phyloP scores from a whole-genome alignment of 2,329 filamentous ascomycete genomes.

The Tolypocladium tropicale region DNA sequence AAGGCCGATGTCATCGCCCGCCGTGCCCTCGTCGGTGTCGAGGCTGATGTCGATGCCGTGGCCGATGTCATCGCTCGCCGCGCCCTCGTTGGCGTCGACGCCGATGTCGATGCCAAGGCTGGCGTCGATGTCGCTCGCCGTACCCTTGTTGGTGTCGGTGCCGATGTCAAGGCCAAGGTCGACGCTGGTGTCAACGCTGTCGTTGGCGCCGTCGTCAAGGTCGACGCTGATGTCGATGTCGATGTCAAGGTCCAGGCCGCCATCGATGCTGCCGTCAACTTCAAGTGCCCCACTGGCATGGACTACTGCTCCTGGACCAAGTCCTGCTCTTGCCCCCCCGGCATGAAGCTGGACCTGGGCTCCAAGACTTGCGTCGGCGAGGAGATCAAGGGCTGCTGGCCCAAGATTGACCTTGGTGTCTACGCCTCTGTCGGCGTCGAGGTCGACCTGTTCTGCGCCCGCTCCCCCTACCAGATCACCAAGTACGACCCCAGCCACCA shows the following conservation, averaged over 20 bases:
- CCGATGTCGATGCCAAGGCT: conserved; percentile 4
- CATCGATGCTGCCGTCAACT: conserved; percentile 10
- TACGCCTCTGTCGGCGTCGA: conserved; percentile 15
- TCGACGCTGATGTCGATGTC: conserved; percentile 1
- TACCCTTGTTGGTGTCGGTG: conserved; percentile 1
- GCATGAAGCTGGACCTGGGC: conserved; percentile 26
- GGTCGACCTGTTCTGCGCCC: conserved; percentile 22
- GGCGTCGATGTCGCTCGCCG: neutral
- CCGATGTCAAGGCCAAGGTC: conserved; percentile 5
- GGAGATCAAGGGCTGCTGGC: conserved; percentile 20
- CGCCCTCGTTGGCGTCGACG: conserved; percentile 19
- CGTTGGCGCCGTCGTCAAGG: conserved; percentile 5
- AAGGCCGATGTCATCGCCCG: conserved; percentile 3
- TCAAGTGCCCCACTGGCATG: conserved; percentile 23
- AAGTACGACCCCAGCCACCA: conserved; percentile 21
- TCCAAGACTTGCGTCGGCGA: conserved; percentile 16
- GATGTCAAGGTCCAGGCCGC: conserved; percentile 10
- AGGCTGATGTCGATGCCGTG: conserved; percentile 2
- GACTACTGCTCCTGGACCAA: conserved; percentile 26
- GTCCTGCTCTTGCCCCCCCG: conserved; percentile 32
- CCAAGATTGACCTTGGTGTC: conserved; percentile 16
- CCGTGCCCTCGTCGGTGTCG: conserved; percentile 5
- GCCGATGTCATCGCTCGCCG: conserved; percentile 2
- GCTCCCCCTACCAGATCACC: conserved; percentile 23
- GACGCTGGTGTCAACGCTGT: neutral